phyloP scores from a whole-genome alignment of 495 filamentous ascomycete genomes.

The Beverwykella pulmonaria region DNA sequence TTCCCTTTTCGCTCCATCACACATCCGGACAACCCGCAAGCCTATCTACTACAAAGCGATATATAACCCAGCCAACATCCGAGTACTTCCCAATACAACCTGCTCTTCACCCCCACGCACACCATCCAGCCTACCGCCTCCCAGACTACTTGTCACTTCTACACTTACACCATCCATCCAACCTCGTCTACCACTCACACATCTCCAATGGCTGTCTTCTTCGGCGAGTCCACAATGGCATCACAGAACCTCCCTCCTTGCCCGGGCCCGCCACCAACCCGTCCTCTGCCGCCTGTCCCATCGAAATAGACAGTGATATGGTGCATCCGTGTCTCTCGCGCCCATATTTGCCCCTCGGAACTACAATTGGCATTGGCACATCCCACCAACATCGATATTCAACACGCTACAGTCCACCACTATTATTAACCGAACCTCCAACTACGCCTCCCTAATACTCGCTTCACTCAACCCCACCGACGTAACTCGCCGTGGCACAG shows the following conservation, averaged over 20 bases:
- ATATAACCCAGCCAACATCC: conserved; percentile 19
- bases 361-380: conserved; percentile 20
- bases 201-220: conserved; percentile 33
- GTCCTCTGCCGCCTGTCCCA: conserved; percentile 79
- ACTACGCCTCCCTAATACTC: conserved; percentile 12
- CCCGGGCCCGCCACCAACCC: conserved; percentile 80
- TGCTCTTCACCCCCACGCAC: not conserved
- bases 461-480: not conserved
- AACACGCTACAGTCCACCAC: not conserved
- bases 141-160: not conserved
- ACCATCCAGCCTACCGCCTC: not conserved
- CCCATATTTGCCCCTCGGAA: conserved; percentile 9
- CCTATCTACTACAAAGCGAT: conserved; percentile 1
- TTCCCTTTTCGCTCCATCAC: conserved; percentile 28
- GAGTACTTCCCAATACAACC: not conserved
- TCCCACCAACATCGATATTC: conserved; percentile 2
- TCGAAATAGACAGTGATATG: conserved; percentile 29
- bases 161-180: not conserved
- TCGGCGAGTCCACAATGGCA: conserved; percentile 63
- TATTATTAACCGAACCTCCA: conserved; percentile 9
- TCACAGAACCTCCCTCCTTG: conserved; percentile 72
- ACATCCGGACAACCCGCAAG: conserved; percentile 23
- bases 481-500: conserved; percentile 4
- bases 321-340: not conserved
- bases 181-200: conserved; percentile 2